Percentiles rank a stretch among this genome's conserved stretches.
phyloP scores from a whole-genome alignment of 2,329 filamentous ascomycete species.

The Coniella lustricola region DNA sequence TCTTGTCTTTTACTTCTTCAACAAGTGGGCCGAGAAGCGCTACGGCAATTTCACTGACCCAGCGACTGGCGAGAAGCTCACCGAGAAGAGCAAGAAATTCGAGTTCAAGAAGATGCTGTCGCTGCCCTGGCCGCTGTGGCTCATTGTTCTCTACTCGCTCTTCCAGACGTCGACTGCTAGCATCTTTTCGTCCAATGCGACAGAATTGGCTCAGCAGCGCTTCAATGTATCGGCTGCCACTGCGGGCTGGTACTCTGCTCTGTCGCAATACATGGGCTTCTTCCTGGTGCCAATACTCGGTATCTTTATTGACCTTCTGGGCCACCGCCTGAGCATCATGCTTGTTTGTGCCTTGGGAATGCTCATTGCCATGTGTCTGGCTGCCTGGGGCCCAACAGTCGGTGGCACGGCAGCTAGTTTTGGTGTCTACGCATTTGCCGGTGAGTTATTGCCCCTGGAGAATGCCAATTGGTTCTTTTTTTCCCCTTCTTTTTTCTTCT shows the following conservation, averaged over 20 bases:
- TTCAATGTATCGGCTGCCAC: conserved; percentile 47
- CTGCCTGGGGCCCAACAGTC: conserved; percentile 42
- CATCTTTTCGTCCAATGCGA: conserved; percentile 51
- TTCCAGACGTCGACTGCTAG: conserved; percentile 51
- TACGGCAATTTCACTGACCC: conserved; percentile 43
- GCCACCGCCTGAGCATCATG: conserved; percentile 42
- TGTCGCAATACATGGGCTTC: conserved; percentile 49
- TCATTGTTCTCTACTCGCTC: conserved; percentile 45
- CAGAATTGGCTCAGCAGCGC: conserved; percentile 52
- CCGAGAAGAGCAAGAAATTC: conserved; percentile 51
- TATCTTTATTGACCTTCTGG: conserved; percentile 48
- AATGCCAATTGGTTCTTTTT: neutral
- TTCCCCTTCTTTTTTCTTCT: neutral
- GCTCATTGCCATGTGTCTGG: conserved; percentile 45
- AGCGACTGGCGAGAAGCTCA: conserved; percentile 52
- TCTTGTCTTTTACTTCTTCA: conserved; percentile 48
- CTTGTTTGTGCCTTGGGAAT: conserved; percentile 41
- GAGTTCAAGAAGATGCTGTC: conserved; percentile 48
- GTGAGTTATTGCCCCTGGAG: conserved; percentile 7
- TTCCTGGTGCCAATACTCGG: conserved; percentile 51
- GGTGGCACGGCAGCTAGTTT: conserved; percentile 52
- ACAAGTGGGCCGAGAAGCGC: conserved; percentile 38
- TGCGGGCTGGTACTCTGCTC: conserved; percentile 54
- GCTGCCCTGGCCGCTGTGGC: conserved; percentile 55
- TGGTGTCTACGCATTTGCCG: conserved; percentile 51